Percentiles rank a stretch among this genome's conserved stretches.
phyloP scores from a whole-genome alignment of 305 asterid species.

The Rubia occidens region DNA sequence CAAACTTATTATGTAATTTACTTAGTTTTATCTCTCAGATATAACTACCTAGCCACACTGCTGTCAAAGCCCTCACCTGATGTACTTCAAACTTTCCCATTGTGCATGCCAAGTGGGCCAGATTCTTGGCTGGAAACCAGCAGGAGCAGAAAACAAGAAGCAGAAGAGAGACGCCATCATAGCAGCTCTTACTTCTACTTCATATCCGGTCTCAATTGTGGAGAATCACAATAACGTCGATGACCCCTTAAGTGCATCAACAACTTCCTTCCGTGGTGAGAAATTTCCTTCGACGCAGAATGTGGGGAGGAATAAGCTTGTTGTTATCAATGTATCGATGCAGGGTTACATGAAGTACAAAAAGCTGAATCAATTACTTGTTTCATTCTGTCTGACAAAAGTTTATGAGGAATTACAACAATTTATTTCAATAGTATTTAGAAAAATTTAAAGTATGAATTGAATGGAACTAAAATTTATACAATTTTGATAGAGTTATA shows the following conservation, averaged over 20 bases:
- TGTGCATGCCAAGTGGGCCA: neutral
- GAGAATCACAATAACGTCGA: conserved; percentile 29
- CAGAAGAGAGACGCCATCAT: conserved; percentile 32
- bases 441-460: too few species aligned
- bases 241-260: conserved; percentile 20
- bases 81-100: too few species aligned
- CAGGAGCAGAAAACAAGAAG: conserved; percentile 52
- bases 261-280: conserved; percentile 32
- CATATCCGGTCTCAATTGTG: conserved; percentile 37
- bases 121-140: conserved; percentile 52
- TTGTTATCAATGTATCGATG: conserved; percentile 49
- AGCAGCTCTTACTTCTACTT: conserved; percentile 28
- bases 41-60: too few species aligned
- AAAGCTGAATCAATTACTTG: conserved; percentile 4
- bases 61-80: too few species aligned
- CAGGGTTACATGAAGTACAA: conserved; percentile 26
- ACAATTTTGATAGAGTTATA: too few species aligned
- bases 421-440: too few species aligned
- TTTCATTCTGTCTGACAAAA: conserved; percentile 5
- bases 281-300: conserved; percentile 50
- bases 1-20: too few species aligned
- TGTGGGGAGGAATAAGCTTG: conserved; percentile 39
- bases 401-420: too few species aligned
- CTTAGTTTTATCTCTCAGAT: too few species aligned
- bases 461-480: too few species aligned